Base-by-base conservation (phyloP, 106 monocot species). In the Acorus gramineus region DNA sequence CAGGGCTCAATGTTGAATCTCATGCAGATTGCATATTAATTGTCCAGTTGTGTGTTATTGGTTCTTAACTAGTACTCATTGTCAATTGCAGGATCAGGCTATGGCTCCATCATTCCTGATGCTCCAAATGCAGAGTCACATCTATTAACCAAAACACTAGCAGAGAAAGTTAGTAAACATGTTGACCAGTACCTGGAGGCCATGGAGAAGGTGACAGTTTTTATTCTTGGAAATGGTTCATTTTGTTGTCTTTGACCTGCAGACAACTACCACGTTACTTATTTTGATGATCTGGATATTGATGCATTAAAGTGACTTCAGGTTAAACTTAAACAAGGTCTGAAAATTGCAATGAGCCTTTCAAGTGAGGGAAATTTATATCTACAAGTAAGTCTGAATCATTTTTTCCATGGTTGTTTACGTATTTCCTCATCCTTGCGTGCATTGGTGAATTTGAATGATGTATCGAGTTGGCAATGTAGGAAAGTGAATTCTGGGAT, bases 401-500 rank as follows among this genome's bases (percentile, higher is more conserved):
- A 45, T 4, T 11, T 60, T 57, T 61, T 43, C 42, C 13, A 5
- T 67, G 7, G 4, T 11, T 44, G 14, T 63, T 60, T 77, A 4
- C 6, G 59, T 28, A 52, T 2, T 28, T 28, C 28, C 28, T 28
- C 1, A 28, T 28, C 28, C 28, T 28, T 28, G 28, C 28, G 28
- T 28, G 28, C 55, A 55, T 11, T 28, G 28, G 28, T 28, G 28
- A 28, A 28, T 28, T 28, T 28, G 28, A 28, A 0, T 28, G 12
- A 28, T 71, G 28, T 49, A 28, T 45, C 0, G 8, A 47, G 46
- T 55, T 43, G 61, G 14, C 14, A n/a, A 65, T 82, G 42, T 46
- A 95, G 96, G 96, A 90, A 46, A 96, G 85, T 60, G 80, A 90
- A 72, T 96, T 96, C 60, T 96, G 96, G 96, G 87, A 83, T 69